Conservation (phyloP, 306 rosid genomes). For the Trichosanthes truncata region DNA sequence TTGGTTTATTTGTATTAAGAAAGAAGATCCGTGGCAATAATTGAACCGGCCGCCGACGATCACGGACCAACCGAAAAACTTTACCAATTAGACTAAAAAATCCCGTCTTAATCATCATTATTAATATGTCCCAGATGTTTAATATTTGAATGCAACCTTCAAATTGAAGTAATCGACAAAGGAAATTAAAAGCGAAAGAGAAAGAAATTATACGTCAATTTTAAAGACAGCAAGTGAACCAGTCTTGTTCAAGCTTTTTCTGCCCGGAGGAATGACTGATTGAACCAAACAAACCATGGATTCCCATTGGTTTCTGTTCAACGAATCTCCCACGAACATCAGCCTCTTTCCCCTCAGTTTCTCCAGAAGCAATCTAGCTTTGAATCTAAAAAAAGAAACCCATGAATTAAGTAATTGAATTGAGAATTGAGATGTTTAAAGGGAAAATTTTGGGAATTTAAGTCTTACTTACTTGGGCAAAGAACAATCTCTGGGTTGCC, state of each 20-base stretch:
- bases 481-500: conserved; percentile 91
- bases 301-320: conserved; percentile 98
- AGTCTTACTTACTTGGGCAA: conserved; percentile 52
- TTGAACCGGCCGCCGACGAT: background rate
- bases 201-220: conserved; percentile 45
- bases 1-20: background rate
- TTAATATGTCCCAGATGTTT: background rate
- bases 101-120: background rate
- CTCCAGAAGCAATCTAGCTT: conserved; percentile 69
- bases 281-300: conserved; percentile 92
- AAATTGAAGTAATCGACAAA: background rate
- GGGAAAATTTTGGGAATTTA: background rate
- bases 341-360: conserved; percentile 90
- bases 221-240: conserved; percentile 70
- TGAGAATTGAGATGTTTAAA: background rate
- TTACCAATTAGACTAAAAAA: background rate
- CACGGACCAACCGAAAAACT: background rate
- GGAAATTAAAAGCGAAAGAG: background rate
- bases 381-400: conserved; percentile 42
- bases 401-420: background rate
- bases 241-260: conserved; percentile 47
- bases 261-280: conserved; percentile 53
- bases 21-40: background rate
- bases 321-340: conserved; percentile 94
- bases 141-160: background rate